These are phyloP conservation scores for Hypoxylon perforatum DNA, from an alignment of 495 filamentous ascomycete species.

Conservation along the genomic window DNA sequence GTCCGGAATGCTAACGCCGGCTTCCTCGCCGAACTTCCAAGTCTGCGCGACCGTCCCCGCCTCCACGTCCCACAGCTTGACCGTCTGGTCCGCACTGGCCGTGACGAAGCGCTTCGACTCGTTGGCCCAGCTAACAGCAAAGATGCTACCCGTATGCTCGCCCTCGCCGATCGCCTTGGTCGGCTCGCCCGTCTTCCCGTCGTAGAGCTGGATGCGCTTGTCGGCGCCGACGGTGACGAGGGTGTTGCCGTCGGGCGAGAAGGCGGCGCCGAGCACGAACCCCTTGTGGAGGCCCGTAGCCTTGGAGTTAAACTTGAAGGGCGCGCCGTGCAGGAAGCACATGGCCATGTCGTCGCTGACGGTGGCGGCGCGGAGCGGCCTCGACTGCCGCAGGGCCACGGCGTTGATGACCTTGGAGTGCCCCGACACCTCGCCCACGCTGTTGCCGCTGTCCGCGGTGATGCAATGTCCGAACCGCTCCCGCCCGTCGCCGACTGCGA, in stretches of 20 bases:
- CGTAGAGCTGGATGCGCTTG: conserved; percentile 89
- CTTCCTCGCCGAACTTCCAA: conserved; percentile 90
- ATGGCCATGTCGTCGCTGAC: conserved; percentile 88
- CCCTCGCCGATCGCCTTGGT: conserved; percentile 81
- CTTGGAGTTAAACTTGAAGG: conserved; percentile 91
- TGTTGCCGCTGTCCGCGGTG: conserved; percentile 94
- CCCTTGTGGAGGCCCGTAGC: conserved; percentile 80
- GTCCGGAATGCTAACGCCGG: conserved; percentile 74
- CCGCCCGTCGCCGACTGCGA: conserved; percentile 94
- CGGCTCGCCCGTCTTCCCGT: conserved; percentile 91
- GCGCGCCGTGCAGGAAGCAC: conserved; percentile 92
- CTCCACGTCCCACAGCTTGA: conserved; percentile 90
- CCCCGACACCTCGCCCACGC: conserved; percentile 90
- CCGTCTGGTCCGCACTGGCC: conserved; percentile 91
- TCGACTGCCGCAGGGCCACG: conserved; percentile 88
- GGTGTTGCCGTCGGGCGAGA: conserved; percentile 86
- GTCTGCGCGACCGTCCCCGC: conserved; percentile 77
- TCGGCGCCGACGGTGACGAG: conserved; percentile 93
- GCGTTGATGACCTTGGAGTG: conserved; percentile 91
- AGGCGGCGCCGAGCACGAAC: conserved; percentile 87
- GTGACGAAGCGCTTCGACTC: conserved; percentile 93
- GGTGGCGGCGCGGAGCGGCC: conserved; percentile 89
- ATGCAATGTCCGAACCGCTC: conserved; percentile 95
- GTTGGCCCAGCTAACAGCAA: conserved; percentile 87
- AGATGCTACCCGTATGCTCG: conserved; percentile 89